Conservation (phyloP, 1,284 basidiomycete genomes). For the Puccinia polysora region DNA sequence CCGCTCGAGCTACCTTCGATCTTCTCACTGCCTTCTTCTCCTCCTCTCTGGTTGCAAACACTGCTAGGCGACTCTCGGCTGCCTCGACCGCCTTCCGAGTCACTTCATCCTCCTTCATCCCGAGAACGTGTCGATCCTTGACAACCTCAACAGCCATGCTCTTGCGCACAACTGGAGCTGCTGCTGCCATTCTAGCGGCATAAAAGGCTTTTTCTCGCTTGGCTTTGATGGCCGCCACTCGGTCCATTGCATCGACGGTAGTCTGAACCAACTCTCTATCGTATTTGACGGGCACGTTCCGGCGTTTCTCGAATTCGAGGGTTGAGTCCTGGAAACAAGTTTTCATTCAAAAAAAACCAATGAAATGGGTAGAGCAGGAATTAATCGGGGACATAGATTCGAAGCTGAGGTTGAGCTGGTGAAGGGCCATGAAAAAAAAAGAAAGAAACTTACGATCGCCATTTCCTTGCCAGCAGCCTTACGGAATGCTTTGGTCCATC, state of each 20-base stretch:
- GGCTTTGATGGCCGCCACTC: conserved; percentile 85
- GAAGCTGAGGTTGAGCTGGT: no score
- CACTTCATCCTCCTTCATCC: conserved; percentile 33
- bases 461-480: conserved; percentile 99
- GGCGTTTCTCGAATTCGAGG: conserved; percentile 97
- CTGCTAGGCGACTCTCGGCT: conserved; percentile 27
- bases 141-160: conserved; percentile 40
- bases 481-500: conserved; percentile 99
- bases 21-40: conserved; percentile 16
- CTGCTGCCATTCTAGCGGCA: conserved; percentile 34
- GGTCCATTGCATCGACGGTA: conserved; percentile 96
- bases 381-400: neutral
- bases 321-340: conserved; percentile 73
- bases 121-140: conserved; percentile 37
- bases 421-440: neutral
- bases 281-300: conserved; percentile 96
- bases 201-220: conserved; percentile 91
- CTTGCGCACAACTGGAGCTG: conserved; percentile 38
- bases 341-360: neutral
- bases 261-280: conserved; percentile 88
- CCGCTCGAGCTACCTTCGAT: neutral
- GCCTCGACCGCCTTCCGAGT: conserved; percentile 41
- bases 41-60: conserved; percentile 8
- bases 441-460: conserved; percentile 71
- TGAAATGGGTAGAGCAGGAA: conserved; percentile 5